These are phyloP conservation scores for Grosmannia huntii DNA, from an alignment of 2,329 filamentous ascomycete species.

Conservation along the genomic window DNA sequence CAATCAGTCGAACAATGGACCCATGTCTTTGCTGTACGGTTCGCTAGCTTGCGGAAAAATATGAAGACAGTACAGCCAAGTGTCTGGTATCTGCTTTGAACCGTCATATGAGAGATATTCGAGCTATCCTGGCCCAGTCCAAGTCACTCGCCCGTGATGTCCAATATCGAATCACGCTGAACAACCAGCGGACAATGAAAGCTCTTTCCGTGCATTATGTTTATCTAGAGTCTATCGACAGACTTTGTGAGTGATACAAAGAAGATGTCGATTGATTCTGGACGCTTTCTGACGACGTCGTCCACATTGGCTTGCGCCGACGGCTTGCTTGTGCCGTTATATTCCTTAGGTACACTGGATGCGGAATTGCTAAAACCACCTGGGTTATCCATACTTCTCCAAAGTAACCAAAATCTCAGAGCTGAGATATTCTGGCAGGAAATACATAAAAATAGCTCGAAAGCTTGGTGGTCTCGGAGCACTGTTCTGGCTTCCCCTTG, in stretches of 20 bases:
- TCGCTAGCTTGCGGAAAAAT: background rate
- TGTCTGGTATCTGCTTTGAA: background rate
- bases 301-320: background rate
- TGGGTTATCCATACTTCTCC: background rate
- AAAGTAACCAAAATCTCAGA: background rate
- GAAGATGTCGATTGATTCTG: background rate
- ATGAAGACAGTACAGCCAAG: background rate
- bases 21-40: background rate
- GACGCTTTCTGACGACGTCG: background rate
- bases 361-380: background rate
- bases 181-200: background rate
- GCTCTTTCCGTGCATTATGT: background rate
- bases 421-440: background rate
- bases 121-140: background rate
- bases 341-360: background rate
- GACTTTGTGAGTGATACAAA: background rate
- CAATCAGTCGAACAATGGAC: background rate
- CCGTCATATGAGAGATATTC: background rate
- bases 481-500: slow-evolving; percentile 3
- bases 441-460: background rate
- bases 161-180: background rate
- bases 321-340: slow-evolving; percentile 1
- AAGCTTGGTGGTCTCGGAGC: slow-evolving; percentile 1
- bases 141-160: background rate
- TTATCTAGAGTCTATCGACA: background rate